A percentile compares a stretch with the other conserved stretches of the same genome.
Evolutionary conservation across 2,329 filamentous ascomycete species (phyloP).

Genomic region (Stagonosporopsis vannaccii): DNA sequence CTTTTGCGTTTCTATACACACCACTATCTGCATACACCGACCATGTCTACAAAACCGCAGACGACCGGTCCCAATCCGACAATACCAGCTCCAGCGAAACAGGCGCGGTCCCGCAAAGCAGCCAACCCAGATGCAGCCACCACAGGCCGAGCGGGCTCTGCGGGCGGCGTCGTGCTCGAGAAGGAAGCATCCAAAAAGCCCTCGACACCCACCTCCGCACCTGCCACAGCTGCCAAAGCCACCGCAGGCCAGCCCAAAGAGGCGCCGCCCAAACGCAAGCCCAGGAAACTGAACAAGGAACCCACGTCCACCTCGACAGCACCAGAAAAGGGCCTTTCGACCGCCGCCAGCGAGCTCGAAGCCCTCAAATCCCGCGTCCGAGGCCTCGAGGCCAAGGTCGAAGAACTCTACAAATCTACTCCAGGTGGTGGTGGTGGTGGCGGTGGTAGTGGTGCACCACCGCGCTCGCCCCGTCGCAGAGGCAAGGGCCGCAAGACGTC

Average conservation of each 20-base stretch:
- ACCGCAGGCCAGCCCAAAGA: background rate
- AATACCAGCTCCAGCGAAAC: slow-evolving; percentile 26
- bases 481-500: slow-evolving; percentile 42
- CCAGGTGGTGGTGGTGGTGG: background rate
- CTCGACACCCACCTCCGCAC: background rate
- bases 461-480: slow-evolving; percentile 41
- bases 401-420: slow-evolving; percentile 41
- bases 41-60: slow-evolving; percentile 38
- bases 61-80: slow-evolving; percentile 35
- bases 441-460: slow-evolving; percentile 4
- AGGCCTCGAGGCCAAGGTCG: slow-evolving; percentile 48
- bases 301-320: slow-evolving; percentile 20
- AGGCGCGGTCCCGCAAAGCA: slow-evolving; percentile 34
- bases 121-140: slow-evolving; percentile 9
- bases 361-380: slow-evolving; percentile 46
- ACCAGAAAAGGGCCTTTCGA: background rate
- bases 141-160: slow-evolving; percentile 36
- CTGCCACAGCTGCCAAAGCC: background rate
- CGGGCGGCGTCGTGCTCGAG: slow-evolving; percentile 38
- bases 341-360: slow-evolving; percentile 39
- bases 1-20: background rate
- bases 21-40: background rate
- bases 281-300: slow-evolving; percentile 46
- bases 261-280: slow-evolving; percentile 31
- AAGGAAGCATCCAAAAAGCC: slow-evolving; percentile 23